Evolutionary conservation across 2,329 filamentous ascomycete genomes (phyloP).

Genomic region (Hysterium pulicare): DNA sequence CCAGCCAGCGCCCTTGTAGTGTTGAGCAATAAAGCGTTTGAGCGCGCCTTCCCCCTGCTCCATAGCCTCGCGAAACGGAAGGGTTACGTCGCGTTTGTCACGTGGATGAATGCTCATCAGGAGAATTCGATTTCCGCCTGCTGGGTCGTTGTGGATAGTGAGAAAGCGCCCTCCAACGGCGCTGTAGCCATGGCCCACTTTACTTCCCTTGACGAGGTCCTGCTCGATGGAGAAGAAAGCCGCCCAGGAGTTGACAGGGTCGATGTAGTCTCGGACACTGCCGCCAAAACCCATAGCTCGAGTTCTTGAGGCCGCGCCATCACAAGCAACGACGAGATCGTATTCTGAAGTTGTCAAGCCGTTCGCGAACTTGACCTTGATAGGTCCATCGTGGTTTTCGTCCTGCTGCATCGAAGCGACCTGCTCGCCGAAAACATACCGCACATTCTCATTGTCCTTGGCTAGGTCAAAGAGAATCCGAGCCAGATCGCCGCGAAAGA

Average conservation of each 20-base stretch:
- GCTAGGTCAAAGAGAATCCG: slow-evolving; percentile 23
- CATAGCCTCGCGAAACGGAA: slow-evolving; percentile 5
- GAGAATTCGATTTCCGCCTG: slow-evolving; percentile 8
- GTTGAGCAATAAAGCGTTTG: slow-evolving; percentile 37
- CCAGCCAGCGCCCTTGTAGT: slow-evolving; percentile 44
- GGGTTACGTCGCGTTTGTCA: slow-evolving; percentile 15
- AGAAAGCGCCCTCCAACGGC: too few relatives aligned
- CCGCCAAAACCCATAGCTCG: slow-evolving; percentile 9
- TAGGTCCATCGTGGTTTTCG: slow-evolving; percentile 1
- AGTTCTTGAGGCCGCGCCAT: slow-evolving; percentile 13
- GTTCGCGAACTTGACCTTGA: slow-evolving; percentile 8
- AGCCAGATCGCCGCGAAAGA: slow-evolving; percentile 18
- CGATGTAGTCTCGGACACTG: slow-evolving; percentile 1
- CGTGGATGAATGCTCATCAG: slow-evolving; percentile 21
- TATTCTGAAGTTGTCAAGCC: slow-evolving; percentile 1
- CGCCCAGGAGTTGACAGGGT: slow-evolving; percentile 8
- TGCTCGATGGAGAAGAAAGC: slow-evolving; percentile 8
- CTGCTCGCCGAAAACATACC: slow-evolving; percentile 10
- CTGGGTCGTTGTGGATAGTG: too few relatives aligned
- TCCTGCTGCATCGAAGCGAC: slow-evolving; percentile 4
- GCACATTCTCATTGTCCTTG: slow-evolving; percentile 9
- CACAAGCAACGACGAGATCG: slow-evolving; percentile 11
- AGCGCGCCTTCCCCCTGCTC: slow-evolving; percentile 9
- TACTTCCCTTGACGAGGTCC: slow-evolving; percentile 6
- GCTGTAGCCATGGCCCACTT: slow-evolving; percentile 10